Evolutionary conservation across 2,329 filamentous ascomycete genomes (phyloP).

Genomic region (Fusarium acutatum): DNA sequence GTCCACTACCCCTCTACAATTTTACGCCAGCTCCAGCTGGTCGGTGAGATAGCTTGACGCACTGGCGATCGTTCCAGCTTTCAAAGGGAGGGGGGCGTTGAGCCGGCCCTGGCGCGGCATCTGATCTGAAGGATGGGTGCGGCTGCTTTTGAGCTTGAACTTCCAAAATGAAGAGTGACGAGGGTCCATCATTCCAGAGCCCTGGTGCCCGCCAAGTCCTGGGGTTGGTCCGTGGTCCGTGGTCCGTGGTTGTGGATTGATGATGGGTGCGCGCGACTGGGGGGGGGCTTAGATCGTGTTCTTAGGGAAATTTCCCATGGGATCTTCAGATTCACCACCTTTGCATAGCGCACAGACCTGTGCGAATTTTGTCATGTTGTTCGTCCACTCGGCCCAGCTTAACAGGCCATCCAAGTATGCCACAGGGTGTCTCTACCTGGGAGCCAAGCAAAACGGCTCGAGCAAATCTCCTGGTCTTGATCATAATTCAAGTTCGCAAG

Average conservation of each 20-base stretch:
- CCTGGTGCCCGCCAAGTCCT: conserved; percentile 30
- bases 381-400: background rate
- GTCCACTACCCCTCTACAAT: background rate
- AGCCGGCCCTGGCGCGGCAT: conserved; percentile 28
- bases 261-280: conserved; percentile 19
- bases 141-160: background rate
- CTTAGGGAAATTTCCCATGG: conserved; percentile 34
- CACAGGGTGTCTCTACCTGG: conserved; percentile 5
- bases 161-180: conserved; percentile 6
- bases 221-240: conserved; percentile 29
- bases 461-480: conserved; percentile 1
- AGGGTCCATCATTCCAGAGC: conserved; percentile 38
- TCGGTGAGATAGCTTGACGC: conserved; percentile 40
- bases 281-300: conserved; percentile 27
- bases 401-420: background rate
- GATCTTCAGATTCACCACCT: conserved; percentile 28
- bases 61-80: conserved; percentile 32
- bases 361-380: conserved; percentile 3
- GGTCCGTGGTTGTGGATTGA: conserved; percentile 28
- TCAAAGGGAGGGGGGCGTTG: conserved; percentile 28
- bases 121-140: background rate
- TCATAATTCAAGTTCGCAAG: conserved; percentile 21
- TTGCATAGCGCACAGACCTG: conserved; percentile 16
- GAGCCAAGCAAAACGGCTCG: conserved; percentile 16
- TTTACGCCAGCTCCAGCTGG: conserved; percentile 28